Evolutionary conservation across 1,284 basidiomycete species (phyloP).

Genomic region (Xerocomus minutiporus): DNA sequence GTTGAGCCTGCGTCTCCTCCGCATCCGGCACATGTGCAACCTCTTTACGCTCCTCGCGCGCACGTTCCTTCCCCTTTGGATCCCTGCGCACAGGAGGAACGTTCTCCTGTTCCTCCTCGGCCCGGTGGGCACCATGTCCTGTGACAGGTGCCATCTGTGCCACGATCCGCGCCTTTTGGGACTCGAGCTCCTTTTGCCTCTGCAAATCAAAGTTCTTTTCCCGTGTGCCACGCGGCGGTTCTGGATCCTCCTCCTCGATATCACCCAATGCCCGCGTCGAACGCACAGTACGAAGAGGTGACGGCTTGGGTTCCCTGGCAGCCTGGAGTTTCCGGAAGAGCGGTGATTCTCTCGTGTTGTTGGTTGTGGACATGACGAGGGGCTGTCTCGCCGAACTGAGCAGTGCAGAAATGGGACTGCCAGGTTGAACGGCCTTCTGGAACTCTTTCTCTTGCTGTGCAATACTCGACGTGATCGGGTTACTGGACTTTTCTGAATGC

Average conservation of each 20-base stretch:
- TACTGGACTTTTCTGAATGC: conserved; percentile 34
- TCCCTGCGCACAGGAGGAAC: conserved; percentile 36
- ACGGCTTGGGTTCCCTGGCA: conserved; percentile 35
- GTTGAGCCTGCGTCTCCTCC: conserved; percentile 19
- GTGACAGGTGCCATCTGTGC: conserved; percentile 77
- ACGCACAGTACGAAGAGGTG: conserved; percentile 37
- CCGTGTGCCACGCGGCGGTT: conserved; percentile 33
- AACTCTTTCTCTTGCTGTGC: conserved; percentile 93
- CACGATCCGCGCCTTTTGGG: conserved; percentile 85
- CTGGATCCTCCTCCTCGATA: conserved; percentile 47
- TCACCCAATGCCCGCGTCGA: conserved; percentile 41
- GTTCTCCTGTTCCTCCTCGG: conserved; percentile 44
- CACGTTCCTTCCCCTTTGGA: conserved; percentile 30
- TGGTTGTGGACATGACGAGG: conserved; percentile 63
- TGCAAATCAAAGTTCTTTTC: conserved; percentile 47
- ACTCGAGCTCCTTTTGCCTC: conserved; percentile 70
- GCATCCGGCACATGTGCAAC: conserved; percentile 15
- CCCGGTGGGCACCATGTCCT: conserved; percentile 32
- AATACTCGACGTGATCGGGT: conserved; percentile 52
- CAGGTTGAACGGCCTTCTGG: conserved; percentile 92
- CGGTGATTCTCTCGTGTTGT: conserved; percentile 47
- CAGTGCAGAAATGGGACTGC: conserved; percentile 89
- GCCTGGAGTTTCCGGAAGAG: conserved; percentile 54
- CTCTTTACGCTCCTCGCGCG: conserved; percentile 31
- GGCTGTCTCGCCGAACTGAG: conserved; percentile 87